Conservation (phyloP, 139 green algal species). For the Coccomyxa sp. region DNA sequence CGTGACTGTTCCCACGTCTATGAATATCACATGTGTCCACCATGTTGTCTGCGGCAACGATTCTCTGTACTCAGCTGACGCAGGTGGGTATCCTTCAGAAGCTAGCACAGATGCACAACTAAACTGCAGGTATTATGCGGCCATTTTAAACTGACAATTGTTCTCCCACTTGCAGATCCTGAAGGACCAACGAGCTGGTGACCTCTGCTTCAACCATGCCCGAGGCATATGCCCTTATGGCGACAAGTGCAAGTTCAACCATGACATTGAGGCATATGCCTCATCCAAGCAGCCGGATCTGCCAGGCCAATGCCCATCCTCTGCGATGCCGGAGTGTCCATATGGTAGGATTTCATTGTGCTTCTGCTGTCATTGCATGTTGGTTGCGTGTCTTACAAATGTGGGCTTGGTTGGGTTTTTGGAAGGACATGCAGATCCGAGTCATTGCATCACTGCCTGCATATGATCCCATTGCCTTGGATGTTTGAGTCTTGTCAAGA, state of each 20-base stretch:
- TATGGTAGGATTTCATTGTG: slow-evolving; percentile 29
- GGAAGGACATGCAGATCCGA: no score
- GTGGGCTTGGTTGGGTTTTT: no score
- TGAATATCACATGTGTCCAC: no score
- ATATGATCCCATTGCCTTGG: neutral
- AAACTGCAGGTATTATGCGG: neutral
- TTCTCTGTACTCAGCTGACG: no score
- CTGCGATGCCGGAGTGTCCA: slow-evolving; percentile 21
- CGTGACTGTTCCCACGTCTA: no score
- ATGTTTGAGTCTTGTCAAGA: no score
- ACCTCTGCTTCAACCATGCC: neutral
- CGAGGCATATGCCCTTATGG: neutral
- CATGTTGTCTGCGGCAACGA: no score
- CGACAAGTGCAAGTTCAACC: slow-evolving; percentile 59
- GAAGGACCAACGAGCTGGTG: neutral
- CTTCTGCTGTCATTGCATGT: neutral
- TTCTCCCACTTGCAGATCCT: neutral
- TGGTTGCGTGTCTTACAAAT: no score
- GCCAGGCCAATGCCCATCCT: slow-evolving; percentile 70
- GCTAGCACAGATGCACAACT: neutral
- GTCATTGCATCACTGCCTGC: no score
- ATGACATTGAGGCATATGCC: slow-evolving; percentile 64
- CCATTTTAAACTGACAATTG: neutral
- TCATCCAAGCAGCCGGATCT: slow-evolving; percentile 58
- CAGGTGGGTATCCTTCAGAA: no score